Conservation (phyloP, 2,329 filamentous ascomycete species). For the Hypoxylon sp. region DNA sequence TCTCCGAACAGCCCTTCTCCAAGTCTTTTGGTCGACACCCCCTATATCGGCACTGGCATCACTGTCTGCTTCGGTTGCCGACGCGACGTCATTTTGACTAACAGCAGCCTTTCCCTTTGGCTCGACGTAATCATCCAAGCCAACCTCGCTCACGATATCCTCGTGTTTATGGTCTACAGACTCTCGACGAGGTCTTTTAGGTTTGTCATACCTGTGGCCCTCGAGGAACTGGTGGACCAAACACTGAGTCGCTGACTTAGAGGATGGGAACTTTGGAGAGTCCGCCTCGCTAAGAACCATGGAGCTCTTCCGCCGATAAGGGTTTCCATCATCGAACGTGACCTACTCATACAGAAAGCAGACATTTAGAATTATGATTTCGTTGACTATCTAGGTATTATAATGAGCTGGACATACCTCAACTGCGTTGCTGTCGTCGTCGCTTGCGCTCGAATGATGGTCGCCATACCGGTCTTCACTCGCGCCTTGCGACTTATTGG, state of each 20-base stretch:
- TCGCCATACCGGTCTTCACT: constrained; percentile 54
- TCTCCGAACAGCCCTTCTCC: constrained; percentile 64
- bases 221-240: constrained; percentile 76
- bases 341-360: constrained; percentile 58
- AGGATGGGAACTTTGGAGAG: constrained; percentile 54
- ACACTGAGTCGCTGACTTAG: constrained; percentile 64
- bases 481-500: constrained; percentile 36
- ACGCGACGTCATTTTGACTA: constrained; percentile 16
- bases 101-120: constrained; percentile 53
- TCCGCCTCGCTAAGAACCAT: constrained; percentile 66
- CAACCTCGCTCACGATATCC: constrained; percentile 49
- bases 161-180: constrained; percentile 27
- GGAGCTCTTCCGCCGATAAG: constrained; percentile 75
- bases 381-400: not conserved
- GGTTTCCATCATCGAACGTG: constrained; percentile 71
- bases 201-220: constrained; percentile 60
- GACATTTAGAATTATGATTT: not conserved
- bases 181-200: constrained; percentile 24
- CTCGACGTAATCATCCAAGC: constrained; percentile 52
- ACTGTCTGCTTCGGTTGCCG: constrained; percentile 57
- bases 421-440: constrained; percentile 65
- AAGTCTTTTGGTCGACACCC: constrained; percentile 69
- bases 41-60: constrained; percentile 61
- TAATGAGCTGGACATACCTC: constrained; percentile 59
- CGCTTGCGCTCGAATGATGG: constrained; percentile 61